A percentile compares a stretch with the other conserved stretches of the same genome.
Evolutionary conservation across 768 basidiomycete species (phyloP).

Genomic region (Heimioporus sp.): DNA sequence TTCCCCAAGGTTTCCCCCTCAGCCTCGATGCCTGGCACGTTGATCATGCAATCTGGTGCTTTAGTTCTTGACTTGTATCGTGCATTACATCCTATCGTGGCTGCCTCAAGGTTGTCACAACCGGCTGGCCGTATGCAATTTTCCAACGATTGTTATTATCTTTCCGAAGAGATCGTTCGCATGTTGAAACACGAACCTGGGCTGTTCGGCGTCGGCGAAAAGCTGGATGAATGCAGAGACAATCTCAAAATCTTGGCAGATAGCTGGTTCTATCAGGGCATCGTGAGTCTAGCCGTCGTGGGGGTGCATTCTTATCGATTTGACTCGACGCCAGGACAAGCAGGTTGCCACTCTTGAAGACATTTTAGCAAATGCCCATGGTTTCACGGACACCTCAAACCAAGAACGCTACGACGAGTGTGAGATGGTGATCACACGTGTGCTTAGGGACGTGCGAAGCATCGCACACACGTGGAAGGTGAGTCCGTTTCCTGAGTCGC

Average conservation of each 20-base stretch:
- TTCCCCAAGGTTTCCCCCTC: slow-evolving; percentile 35
- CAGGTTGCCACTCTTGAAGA: slow-evolving; percentile 31
- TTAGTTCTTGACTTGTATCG: slow-evolving; percentile 76
- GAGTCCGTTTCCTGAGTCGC: slow-evolving; percentile 8
- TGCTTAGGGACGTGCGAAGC: slow-evolving; percentile 60
- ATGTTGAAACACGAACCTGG: slow-evolving; percentile 28
- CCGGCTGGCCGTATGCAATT: slow-evolving; percentile 66
- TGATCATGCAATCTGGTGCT: slow-evolving; percentile 59
- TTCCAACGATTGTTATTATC: slow-evolving; percentile 78
- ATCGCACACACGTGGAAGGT: slow-evolving; percentile 76
- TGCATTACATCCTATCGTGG: slow-evolving; percentile 71
- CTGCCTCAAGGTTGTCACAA: slow-evolving; percentile 44
- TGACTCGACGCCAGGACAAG: slow-evolving; percentile 17
- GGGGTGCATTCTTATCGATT: background rate
- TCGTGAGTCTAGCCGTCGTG: slow-evolving; percentile 46
- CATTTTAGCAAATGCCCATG: slow-evolving; percentile 52
- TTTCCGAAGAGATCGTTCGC: slow-evolving; percentile 47
- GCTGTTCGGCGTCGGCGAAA: slow-evolving; percentile 37
- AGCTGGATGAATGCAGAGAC: slow-evolving; percentile 49
- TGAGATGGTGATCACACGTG: slow-evolving; percentile 62
- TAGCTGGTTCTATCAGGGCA: slow-evolving; percentile 66
- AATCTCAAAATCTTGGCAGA: slow-evolving; percentile 57
- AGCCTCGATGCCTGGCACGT: slow-evolving; percentile 43
- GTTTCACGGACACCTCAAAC: slow-evolving; percentile 67
- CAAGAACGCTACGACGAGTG: slow-evolving; percentile 77